Base-by-base conservation (phyloP, 2,329 filamentous ascomycete genomes). In the Monosporascus sp. region DNA sequence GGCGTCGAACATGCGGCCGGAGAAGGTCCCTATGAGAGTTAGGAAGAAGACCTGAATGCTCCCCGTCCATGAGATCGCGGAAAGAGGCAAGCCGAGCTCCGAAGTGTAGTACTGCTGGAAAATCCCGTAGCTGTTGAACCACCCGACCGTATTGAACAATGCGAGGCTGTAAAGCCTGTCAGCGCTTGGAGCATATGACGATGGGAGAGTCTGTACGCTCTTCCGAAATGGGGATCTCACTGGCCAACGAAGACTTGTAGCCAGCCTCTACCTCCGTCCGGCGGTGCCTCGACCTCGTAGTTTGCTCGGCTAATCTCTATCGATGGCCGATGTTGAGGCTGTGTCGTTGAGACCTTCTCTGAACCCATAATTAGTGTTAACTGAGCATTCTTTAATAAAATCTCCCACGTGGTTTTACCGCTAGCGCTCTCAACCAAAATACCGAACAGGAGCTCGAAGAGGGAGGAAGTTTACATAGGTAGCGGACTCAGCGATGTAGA, bases 101-200 rank as follows among this genome's bases (percentile, higher is more conserved):
- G 48, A 48, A 31, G 50, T 61, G 48, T 67, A 69, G 54, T 67
- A 68, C 24, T 62, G 59, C 50, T 70, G 66, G 49, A 70, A 70
- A 36, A 67, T 63, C 26, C 67, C 67, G 48, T 64, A 69, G 46
- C 63, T 64, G 50, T 59, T 61, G 47, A 61, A 57, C 57, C 56
- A 59, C 5, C 59, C 59, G 41, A 57, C 57, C 6, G 56, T 61
- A 46, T 59, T 61, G 57, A 61, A 61, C 11, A 59, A 24, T 27
- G 56, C 58, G 19, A 61, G 59, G 49, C 57, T 61, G 51, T 26
- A 34, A 14, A 14, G 11, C 11, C 9, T 11, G 27, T 31, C 27
- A 31, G 27, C 27, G 27, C 9, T 3, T 31, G 27, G 14, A 11
- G 11, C 9, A 31, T 31, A 14, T 14, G 9, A 14, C 9, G 14